Conservation (phyloP, 768 basidiomycete species). For the Suillus subalutaceus region DNA sequence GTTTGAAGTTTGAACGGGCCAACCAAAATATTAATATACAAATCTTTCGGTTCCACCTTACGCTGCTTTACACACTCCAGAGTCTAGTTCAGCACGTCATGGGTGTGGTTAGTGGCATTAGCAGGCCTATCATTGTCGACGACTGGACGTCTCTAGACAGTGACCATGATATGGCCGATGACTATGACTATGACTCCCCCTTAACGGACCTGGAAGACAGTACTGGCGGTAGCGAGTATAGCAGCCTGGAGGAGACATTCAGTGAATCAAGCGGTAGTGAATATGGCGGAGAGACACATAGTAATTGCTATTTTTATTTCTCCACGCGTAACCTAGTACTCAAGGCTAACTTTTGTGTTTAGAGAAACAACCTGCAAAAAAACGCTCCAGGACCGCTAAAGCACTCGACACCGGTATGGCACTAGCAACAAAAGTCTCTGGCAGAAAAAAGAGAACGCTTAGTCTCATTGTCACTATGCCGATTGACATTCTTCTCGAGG, state of each 20-base stretch:
- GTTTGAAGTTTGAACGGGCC: background rate
- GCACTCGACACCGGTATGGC: background rate
- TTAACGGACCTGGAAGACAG: conserved; percentile 6
- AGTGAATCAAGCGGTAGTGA: conserved; percentile 7
- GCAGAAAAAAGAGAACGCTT: conserved; percentile 13
- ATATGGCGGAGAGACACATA: background rate
- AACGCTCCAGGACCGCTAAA: background rate
- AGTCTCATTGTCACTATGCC: conserved; percentile 23
- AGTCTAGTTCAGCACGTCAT: background rate
- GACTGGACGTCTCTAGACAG: background rate
- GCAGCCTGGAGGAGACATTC: background rate
- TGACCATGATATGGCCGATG: background rate
- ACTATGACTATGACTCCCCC: conserved; percentile 2
- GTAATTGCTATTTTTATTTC: background rate
- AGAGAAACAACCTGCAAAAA: conserved; percentile 6
- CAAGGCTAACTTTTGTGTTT: background rate
- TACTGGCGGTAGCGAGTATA: background rate
- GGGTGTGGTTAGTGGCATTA: background rate
- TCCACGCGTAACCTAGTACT: background rate
- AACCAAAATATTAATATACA: background rate
- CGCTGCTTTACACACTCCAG: background rate
- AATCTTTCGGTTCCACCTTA: background rate
- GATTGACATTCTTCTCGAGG: conserved; percentile 33
- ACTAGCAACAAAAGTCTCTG: background rate
- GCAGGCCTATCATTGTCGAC: background rate